A percentile compares a stretch with the other conserved stretches of the same genome.
Evolutionary conservation across 2,329 filamentous ascomycete species (phyloP).

Genomic region (Fonsecaea erecta): DNA sequence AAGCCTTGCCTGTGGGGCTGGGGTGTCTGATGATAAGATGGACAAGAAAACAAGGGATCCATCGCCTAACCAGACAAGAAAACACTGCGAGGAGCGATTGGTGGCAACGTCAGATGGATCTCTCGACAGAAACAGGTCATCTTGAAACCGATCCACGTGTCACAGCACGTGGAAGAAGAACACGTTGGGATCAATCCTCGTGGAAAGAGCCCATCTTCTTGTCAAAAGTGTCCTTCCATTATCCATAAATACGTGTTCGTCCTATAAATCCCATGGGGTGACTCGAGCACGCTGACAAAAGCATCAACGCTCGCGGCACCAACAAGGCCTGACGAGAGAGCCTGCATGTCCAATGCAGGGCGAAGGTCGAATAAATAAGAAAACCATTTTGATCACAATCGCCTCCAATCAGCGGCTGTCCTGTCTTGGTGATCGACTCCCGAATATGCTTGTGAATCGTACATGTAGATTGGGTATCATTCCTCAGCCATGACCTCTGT

Average conservation of each 20-base stretch:
- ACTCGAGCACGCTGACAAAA: neutral
- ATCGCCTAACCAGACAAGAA: neutral
- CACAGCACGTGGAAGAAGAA: constrained; percentile 1
- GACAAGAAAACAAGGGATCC: constrained; percentile 1
- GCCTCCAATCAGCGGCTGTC: neutral
- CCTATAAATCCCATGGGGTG: neutral
- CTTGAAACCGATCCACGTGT: neutral
- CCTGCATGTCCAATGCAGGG: neutral
- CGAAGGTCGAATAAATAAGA: neutral
- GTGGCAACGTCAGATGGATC: neutral
- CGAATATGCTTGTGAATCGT: neutral
- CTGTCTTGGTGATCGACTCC: neutral
- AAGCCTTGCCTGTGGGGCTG: neutral
- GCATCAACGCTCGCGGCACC: neutral
- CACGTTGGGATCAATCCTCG: neutral
- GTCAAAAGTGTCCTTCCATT: neutral
- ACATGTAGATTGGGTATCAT: neutral
- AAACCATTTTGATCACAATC: neutral
- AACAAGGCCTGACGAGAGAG: neutral
- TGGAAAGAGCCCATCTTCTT: neutral
- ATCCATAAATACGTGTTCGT: neutral
- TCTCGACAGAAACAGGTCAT: neutral
- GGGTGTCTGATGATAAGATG: neutral
- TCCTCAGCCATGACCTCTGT: neutral
- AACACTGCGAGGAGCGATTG: neutral